These are phyloP conservation scores for Metschnikowia colocasiae DNA, from an alignment of 805 yeast genomes.

Conservation along the genomic window DNA sequence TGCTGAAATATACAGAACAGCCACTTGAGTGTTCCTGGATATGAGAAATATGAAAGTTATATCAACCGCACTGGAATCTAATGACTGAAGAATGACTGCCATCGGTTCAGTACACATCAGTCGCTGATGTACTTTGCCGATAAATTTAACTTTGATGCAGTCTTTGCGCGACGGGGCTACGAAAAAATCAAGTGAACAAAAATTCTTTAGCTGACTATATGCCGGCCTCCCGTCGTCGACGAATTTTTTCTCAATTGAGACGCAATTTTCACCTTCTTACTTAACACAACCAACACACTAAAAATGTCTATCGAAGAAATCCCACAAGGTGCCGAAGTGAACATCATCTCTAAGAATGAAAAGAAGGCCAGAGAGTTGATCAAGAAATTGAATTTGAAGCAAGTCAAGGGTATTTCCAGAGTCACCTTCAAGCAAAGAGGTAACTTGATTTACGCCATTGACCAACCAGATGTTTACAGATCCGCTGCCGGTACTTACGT, in stretches of 20 bases:
- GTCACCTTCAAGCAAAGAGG: conserved; percentile 94
- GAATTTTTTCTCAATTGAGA: not conserved
- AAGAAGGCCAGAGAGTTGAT: conserved; percentile 92
- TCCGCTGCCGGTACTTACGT: conserved; percentile 91
- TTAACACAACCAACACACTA: not conserved
- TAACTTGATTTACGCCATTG: conserved; percentile 85
- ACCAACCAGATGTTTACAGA: conserved; percentile 91
- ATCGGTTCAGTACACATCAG: not conserved
- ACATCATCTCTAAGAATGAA: conserved; percentile 83
- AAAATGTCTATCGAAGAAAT: conserved; percentile 52
- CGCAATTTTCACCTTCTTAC: not conserved
- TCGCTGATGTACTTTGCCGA: not conserved
- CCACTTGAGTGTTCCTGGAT: too few relatives aligned
- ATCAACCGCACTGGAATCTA: too few relatives aligned
- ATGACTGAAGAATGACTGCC: not conserved
- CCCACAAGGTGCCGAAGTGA: conserved; percentile 81
- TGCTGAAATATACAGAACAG: too few relatives aligned
- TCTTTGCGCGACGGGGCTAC: not conserved
- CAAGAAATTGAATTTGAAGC: conserved; percentile 84
- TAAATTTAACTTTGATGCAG: not conserved
- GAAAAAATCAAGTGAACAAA: not conserved
- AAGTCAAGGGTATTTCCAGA: conserved; percentile 87
- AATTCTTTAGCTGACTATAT: not conserved
- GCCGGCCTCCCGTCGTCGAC: not conserved
- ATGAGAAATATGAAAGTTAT: too few relatives aligned